Evolutionary conservation across 169 alveolate species (phyloP), one percentile per base, ranked within the genome.

Genomic region (Plasmodium knowlesi): DNA sequence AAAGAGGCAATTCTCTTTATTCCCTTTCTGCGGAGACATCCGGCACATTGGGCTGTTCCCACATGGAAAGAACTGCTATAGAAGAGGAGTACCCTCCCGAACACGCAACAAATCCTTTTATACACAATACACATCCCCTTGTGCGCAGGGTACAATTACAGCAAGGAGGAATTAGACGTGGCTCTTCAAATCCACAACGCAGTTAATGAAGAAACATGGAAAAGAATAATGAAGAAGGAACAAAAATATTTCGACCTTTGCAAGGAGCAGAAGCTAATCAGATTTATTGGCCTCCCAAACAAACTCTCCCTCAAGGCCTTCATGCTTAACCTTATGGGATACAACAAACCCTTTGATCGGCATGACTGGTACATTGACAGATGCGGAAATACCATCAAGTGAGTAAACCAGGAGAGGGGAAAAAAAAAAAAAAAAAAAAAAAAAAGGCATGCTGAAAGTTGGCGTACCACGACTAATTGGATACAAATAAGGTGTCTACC

Each of bases 331-430:
- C 83, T 95, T 37, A 79, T 92, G 70, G 97, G 97, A 19, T 96
- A 96, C 95, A 95, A 91, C 74, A 95, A 50, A 32, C 97, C 97
- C 19, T 96, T 92, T 25, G 97, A 96, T 71, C 93, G 97, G 41
- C 97, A 96, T 54, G 97, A 96, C 50, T 96, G 97, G 97, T 88
- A 95, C 25, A 96, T 96, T 19, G 97, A 96, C 83, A 71, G 97
- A 22, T 96, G 97, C 76, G 97, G 97, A 10, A 96, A 93, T 57
- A 95, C 92, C 25, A 95, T 95, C 41, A 96, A 96, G 97, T 96
- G 61, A 25, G 81, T 10, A 72, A 12, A 84, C 30, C 32, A 83
- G 14, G 30, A 22, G 37, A 9, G 14, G 76, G 61, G 0, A 4
- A 22, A 80, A 50, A 10, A 50, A 50, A 14, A 28, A 22, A 81